Evolutionary conservation across 805 yeast species (phyloP), one percentile per base, ranked within the genome.

Genomic region (Grigorovia humatica): DNA sequence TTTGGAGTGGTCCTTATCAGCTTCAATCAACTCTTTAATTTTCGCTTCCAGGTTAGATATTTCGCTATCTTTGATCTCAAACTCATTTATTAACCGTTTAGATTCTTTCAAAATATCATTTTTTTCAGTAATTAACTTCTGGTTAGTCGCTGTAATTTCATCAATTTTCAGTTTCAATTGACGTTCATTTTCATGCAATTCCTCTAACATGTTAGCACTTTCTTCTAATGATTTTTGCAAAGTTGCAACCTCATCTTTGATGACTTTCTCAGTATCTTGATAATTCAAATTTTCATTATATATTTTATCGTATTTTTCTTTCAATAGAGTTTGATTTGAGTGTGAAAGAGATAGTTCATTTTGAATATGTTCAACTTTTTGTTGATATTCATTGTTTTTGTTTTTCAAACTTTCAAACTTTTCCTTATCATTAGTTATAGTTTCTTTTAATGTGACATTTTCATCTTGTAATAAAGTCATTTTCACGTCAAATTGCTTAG

Each of bases 281-380:
- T 17, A 43, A 15, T 40, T 47, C 11, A 57, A 59, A 40, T 54
- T 32, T 43, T 62, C 65, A 29, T 51, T 38, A 12, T 54, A 49
- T 17, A 57, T 38, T 17, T 48, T 48, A 47, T 61, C 64, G 48
- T 59, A 62, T 51, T 63, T 63, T 9, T 54, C 57, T 49, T 61
- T 63, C n/a, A 64, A 30, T 23, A 61, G 55, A 17, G 56, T 57
- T 49, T 62, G 64, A 48, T 64, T 65, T 47, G 65, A 61, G 23
- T 58, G 61, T 18, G 61, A 48, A 62, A 63, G 59, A 29, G 57
- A 57, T 13, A 65, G 52, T 52, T 65, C 69, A 53, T 61, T 60
- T 32, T 54, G 54, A 8, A 52, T 32, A 48, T 62, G 65, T 23
- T 53, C 52, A 9, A 59, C 44, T 46, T 55, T 57, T 17, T 42